Evolutionary conservation across 148 eudicot genomes (phyloP).

Genomic region (Selenicereus undatus): DNA sequence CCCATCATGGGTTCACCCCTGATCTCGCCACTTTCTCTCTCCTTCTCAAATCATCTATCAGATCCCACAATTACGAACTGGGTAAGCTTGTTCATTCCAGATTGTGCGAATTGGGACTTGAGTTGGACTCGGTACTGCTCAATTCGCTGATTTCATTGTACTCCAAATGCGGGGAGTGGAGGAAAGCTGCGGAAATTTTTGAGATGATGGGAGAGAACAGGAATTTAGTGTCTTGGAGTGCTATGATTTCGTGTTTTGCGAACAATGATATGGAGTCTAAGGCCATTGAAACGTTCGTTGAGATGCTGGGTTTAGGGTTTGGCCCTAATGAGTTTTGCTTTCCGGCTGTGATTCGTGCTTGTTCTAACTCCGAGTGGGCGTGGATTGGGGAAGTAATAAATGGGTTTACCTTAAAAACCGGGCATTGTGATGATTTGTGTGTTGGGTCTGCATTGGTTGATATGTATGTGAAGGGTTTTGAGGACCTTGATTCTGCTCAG

Average conservation of each 20-base stretch:
- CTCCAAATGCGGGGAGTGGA: slow-evolving; percentile 57
- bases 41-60: slow-evolving; percentile 56
- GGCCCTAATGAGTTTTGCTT: slow-evolving; percentile 53
- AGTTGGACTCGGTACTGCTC: slow-evolving; percentile 36
- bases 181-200: slow-evolving; percentile 36
- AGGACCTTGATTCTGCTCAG: slow-evolving; percentile 45
- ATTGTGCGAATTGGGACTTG: slow-evolving; percentile 30
- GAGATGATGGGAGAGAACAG: slow-evolving; percentile 30
- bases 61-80: slow-evolving; percentile 42
- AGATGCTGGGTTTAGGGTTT: slow-evolving; percentile 47
- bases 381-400: slow-evolving; percentile 36
- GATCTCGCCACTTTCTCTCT: slow-evolving; percentile 49
- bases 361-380: slow-evolving; percentile 30
- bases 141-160: slow-evolving; percentile 54
- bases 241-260: slow-evolving; percentile 56
- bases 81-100: slow-evolving; percentile 45
- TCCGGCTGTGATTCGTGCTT: slow-evolving; percentile 46
- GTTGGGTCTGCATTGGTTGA: slow-evolving; percentile 68
- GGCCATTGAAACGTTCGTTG: slow-evolving; percentile 39
- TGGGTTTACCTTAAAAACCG: slow-evolving; percentile 50
- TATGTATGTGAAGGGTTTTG: slow-evolving; percentile 46
- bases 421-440: slow-evolving; percentile 43
- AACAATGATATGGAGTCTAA: slow-evolving; percentile 34
- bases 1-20: slow-evolving; percentile 38
- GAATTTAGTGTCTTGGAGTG: slow-evolving; percentile 62